These are phyloP conservation scores for Collybia nuda DNA, from an alignment of 768 basidiomycete genomes.

Conservation along the genomic window DNA sequence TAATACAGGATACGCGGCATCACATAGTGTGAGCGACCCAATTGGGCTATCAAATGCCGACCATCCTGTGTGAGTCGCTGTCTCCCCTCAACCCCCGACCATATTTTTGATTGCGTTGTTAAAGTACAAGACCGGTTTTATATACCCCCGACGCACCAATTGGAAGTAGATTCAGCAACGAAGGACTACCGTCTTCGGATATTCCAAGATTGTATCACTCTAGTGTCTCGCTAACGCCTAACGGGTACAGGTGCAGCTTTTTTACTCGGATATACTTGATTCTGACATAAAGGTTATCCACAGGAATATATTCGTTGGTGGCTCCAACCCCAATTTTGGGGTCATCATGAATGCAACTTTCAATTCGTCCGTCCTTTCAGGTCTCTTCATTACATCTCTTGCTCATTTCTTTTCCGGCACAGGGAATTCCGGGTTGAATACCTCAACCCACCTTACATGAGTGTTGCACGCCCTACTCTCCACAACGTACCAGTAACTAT, in stretches of 20 bases:
- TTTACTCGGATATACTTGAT: slow-evolving; percentile 16
- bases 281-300: neutral
- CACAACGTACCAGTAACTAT: slow-evolving; percentile 34
- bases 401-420: slow-evolving; percentile 10
- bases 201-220: slow-evolving; percentile 67
- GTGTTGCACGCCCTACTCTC: slow-evolving; percentile 29
- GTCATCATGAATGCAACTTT: neutral
- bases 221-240: slow-evolving; percentile 50
- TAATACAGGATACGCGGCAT: slow-evolving; percentile 38
- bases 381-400: slow-evolving; percentile 17
- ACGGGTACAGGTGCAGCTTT: slow-evolving; percentile 38
- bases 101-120: neutral
- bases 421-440: slow-evolving; percentile 42
- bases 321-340: slow-evolving; percentile 44
- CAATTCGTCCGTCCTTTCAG: slow-evolving; percentile 1
- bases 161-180: slow-evolving; percentile 43
- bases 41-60: slow-evolving; percentile 24
- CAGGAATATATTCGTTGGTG: slow-evolving; percentile 28
- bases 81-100: neutral
- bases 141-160: slow-evolving; percentile 43
- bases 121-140: slow-evolving; percentile 39
- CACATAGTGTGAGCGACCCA: slow-evolving; percentile 26
- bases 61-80: slow-evolving; percentile 15
- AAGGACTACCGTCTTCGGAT: slow-evolving; percentile 38
- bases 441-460: slow-evolving; percentile 42